Base-by-base conservation (phyloP, 371 early-diverging fungal species). In the Dichotomocladium elegans region DNA sequence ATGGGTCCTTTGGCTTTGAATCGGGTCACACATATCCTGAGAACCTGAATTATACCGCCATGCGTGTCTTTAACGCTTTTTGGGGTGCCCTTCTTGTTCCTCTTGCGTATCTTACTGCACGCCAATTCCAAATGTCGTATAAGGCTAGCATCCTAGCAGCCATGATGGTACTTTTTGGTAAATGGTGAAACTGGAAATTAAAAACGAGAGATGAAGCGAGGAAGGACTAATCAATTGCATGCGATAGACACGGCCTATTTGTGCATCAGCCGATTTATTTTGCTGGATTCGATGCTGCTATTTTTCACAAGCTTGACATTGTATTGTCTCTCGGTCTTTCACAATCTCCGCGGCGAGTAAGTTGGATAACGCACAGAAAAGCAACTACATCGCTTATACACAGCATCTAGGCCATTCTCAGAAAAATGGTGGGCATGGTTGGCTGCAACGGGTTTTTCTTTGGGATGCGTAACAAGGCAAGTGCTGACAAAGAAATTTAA, bases 241-340 rank as follows among this genome's bases (percentile, higher is more conserved):
- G n/a, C 41, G 28, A 19, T 53, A 87, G 96, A 98, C 63, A 93
- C 86, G 47, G 94, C 96, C 4, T 85, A 86, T 41, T 64, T 88
- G 50, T 84, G 87, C 19, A 99, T 99, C 63, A 91, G 91, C 63
- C 88, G 99, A 41, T 93, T 99, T 54, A 97, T 99, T 52, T 82
- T 99, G 26, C 76, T 99, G 44, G 99, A 99, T 66, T 93, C 99
- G 1, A 94, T 98, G 89, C 82, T 99, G 10, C 66, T 99, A 22
- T 91, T 92, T 51, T 94, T 96, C 51, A 99, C 99, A 12, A 83
- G 87, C 33, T 70, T 90, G 27, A 83, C 87, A n/a, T 72, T 90
- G 12, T 92, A 88, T 64, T 89, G 88, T 42, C 69, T 97, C 12
- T 66, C 83, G 3, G 83, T 77, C 7, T 86, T 94, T 54, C 85